phyloP scores from a whole-genome alignment of 2,329 filamentous ascomycete species.

The Rhynchosporium agropyri region DNA sequence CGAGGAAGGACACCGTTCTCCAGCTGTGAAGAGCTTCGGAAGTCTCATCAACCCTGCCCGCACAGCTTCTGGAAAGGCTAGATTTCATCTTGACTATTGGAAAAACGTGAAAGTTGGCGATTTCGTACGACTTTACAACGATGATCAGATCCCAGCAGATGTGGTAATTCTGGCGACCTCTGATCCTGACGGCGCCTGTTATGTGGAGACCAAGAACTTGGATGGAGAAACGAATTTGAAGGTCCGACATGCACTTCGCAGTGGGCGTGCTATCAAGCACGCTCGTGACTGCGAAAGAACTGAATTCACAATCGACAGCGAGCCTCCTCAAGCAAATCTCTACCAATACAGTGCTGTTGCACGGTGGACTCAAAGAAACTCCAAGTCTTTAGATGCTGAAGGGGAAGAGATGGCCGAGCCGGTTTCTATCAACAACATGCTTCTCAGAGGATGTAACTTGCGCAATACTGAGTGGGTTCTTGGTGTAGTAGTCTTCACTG shows the following conservation, averaged over 20 bases:
- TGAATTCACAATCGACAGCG: constrained; percentile 87
- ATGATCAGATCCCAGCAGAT: constrained; percentile 93
- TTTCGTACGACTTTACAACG: constrained; percentile 94
- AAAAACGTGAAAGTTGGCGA: constrained; percentile 95
- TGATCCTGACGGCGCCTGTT: constrained; percentile 91
- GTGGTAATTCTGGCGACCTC: constrained; percentile 91
- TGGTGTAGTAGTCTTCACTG: constrained; percentile 91
- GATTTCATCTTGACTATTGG: constrained; percentile 93
- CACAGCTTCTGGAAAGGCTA: constrained; percentile 67
- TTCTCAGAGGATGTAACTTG: constrained; percentile 89
- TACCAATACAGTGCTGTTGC: constrained; percentile 94
- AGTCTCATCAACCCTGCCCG: constrained; percentile 74
- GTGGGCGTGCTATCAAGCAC: constrained; percentile 79
- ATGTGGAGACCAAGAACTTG: constrained; percentile 97
- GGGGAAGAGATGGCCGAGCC: constrained; percentile 85
- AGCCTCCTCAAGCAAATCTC: constrained; percentile 87
- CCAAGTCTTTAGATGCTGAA: constrained; percentile 61
- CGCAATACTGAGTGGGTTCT: constrained; percentile 96
- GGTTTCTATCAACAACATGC: constrained; percentile 90
- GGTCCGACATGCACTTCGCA: constrained; percentile 87
- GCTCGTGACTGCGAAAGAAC: constrained; percentile 90
- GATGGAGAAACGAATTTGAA: constrained; percentile 98
- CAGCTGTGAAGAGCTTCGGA: constrained; percentile 55
- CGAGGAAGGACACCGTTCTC: constrained; percentile 45
- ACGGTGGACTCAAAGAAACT: constrained; percentile 77